Conservation (phyloP, 805 yeast species). For the Candida golubevii region DNA sequence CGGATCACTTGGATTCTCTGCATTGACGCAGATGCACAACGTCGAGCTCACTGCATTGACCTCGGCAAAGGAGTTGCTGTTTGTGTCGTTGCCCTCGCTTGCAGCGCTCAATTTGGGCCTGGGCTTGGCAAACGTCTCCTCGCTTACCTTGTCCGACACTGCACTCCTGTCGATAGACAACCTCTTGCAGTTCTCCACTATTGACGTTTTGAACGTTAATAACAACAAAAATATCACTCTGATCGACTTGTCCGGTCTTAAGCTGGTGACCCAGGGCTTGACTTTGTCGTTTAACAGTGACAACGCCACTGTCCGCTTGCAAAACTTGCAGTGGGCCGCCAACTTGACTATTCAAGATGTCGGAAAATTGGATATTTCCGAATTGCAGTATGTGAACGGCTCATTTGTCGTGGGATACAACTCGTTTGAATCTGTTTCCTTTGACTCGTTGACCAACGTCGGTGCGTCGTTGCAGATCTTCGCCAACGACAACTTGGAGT, state of each 20-base stretch:
- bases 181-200: slow-evolving; percentile 25
- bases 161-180: slow-evolving; percentile 36
- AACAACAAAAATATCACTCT: slow-evolving; percentile 40
- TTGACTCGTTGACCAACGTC: slow-evolving; percentile 29
- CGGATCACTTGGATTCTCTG: slow-evolving; percentile 34
- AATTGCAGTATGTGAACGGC: slow-evolving; percentile 39
- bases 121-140: slow-evolving; percentile 31
- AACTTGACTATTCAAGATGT: slow-evolving; percentile 43
- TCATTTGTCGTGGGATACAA: slow-evolving; percentile 38
- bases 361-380: slow-evolving; percentile 24
- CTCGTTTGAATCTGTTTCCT: slow-evolving; percentile 29
- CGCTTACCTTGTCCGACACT: slow-evolving; percentile 38
- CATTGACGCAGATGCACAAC: slow-evolving; percentile 36
- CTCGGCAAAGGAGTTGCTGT: slow-evolving; percentile 27
- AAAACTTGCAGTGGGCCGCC: slow-evolving; percentile 37
- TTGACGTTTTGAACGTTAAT: slow-evolving; percentile 36
- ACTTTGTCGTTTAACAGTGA: slow-evolving; percentile 39
- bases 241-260: slow-evolving; percentile 29
- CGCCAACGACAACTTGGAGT: slow-evolving; percentile 40
- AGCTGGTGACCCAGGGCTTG: slow-evolving; percentile 32
- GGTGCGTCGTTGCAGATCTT: slow-evolving; percentile 40
- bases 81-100: slow-evolving; percentile 40
- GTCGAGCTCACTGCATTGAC: slow-evolving; percentile 33
- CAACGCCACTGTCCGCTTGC: slow-evolving; percentile 25
- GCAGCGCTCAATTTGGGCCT: slow-evolving; percentile 33